phyloP scores from a whole-genome alignment of 2,329 filamentous ascomycete species.

The Colletotrichum chrysophilum region DNA sequence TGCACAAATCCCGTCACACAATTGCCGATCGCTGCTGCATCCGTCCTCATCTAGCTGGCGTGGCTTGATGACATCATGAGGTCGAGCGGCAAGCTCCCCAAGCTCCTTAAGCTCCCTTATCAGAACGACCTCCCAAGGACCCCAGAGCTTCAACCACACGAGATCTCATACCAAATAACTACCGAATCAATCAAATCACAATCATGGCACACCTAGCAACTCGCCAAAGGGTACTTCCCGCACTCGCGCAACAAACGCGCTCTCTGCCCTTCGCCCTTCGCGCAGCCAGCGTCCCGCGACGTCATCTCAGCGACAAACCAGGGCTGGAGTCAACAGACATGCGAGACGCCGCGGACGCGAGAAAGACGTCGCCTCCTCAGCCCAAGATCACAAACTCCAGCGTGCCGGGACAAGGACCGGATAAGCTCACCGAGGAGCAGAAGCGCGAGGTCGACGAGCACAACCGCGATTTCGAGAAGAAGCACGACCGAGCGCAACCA shows the following conservation, averaged over 20 bases:
- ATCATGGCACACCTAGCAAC: background rate
- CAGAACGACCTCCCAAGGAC: background rate
- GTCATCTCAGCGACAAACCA: constrained; percentile 8
- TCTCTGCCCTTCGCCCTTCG: background rate
- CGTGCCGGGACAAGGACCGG: constrained; percentile 37
- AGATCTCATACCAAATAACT: background rate
- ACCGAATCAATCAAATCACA: background rate
- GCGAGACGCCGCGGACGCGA: background rate
- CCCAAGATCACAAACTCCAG: constrained; percentile 59
- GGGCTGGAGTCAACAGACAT: constrained; percentile 9
- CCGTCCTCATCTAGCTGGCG: background rate
- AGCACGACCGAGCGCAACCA: constrained; percentile 50
- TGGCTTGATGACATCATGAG: constrained; percentile 14
- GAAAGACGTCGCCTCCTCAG: constrained; percentile 38
- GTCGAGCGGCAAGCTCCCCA: background rate
- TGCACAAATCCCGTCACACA: background rate
- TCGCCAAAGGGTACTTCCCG: background rate
- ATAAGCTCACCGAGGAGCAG: constrained; percentile 53
- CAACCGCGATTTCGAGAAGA: constrained; percentile 61
- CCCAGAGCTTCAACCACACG: background rate
- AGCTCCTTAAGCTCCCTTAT: background rate
- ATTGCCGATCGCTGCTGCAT: constrained; percentile 11
- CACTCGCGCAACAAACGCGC: background rate
- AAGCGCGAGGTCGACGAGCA: constrained; percentile 62
- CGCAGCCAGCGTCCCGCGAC: background rate